Evolutionary conservation across 176 grass and related monocot species (phyloP), one percentile per base, ranked within the genome.

Genomic region (Oryza nivara): DNA sequence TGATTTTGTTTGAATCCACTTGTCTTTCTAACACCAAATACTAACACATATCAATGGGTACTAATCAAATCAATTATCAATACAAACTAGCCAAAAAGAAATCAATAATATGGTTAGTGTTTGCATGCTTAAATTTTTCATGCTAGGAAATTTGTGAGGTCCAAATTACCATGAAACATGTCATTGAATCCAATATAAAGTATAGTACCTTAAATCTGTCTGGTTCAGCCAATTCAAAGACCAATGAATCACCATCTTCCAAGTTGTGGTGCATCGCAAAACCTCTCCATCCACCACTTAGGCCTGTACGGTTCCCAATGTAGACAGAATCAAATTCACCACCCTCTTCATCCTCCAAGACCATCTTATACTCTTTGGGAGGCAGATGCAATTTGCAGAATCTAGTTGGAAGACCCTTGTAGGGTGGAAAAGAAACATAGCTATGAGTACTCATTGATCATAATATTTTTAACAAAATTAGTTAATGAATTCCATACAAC

Each of bases 271-370:
- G 68, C 93, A 99, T 86, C 1, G 93, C 88, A 73, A 99, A 99
- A 44, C 90, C 93, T 82, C 90, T 96, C 96, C 96, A 99, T 75
- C 96, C 97, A 79, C 93, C 93, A 86, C 97, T 99, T 41, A 99
- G 88, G 66, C 97, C 97, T 12, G 86, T 91, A 77, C 93, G 78
- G 51, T 73, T 89, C 56, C 93, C 97, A 32, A 99, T 99, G 76
- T 94, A 96, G 64, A 94, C 54, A 34, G 84, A 88, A 88, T 99
- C 89, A 84, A 89, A 96, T 77, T 96, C 93, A 32, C 16, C 72
- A 81, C 90, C 93, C 12, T 96, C 81, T 89, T 99, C 93, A 81
- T 99, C 93, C 82, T 96, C 97, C 54, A 96, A 67, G 13, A 96
- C 93, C 97, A 99, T 99, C 80, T 19, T 94, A 66, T 83, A 63